Percentiles rank a stretch among this genome's conserved stretches.
Evolutionary conservation across 345 rosid species (phyloP).

Genomic region (Camelina hispida): DNA sequence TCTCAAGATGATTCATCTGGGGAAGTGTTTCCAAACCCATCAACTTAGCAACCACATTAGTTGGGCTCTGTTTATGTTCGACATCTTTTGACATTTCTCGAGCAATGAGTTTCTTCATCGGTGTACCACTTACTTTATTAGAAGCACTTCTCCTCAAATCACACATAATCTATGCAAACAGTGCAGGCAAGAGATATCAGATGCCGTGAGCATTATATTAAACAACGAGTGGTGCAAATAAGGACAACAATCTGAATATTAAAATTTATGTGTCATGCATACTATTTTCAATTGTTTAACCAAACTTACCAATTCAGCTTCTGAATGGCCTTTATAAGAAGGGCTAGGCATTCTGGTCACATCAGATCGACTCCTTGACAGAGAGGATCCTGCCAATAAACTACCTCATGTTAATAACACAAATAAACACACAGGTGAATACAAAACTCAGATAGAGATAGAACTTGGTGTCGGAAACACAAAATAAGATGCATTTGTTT

Average conservation of each 20-base stretch:
- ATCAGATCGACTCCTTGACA: conserved; percentile 79
- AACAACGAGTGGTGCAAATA: conserved; percentile 41
- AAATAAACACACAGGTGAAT: conserved; percentile 37
- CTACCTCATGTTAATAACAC: conserved; percentile 42
- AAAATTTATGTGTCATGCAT: conserved; percentile 31
- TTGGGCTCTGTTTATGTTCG: conserved; percentile 56
- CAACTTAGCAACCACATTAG: conserved; percentile 90
- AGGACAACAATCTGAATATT: conserved; percentile 36
- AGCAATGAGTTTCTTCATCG: conserved; percentile 83
- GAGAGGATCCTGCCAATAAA: conserved; percentile 55
- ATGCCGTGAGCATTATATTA: conserved; percentile 32
- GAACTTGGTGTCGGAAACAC: conserved; percentile 4
- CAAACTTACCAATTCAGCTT: conserved; percentile 64
- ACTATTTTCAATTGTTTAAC: conserved; percentile 11
- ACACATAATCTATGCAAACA: conserved; percentile 56
- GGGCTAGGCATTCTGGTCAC: conserved; percentile 57
- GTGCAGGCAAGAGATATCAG: conserved; percentile 39
- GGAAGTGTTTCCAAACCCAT: conserved; percentile 97
- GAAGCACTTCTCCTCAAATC: conserved; percentile 64
- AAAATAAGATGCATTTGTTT: background rate
- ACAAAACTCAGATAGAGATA: conserved; percentile 21
- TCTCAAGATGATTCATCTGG: conserved; percentile 50
- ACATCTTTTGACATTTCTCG: conserved; percentile 86
- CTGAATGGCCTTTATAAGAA: conserved; percentile 59
- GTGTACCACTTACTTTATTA: conserved; percentile 65